These are phyloP conservation scores for Quercus bicolor DNA, from an alignment of 306 rosid species.

Conservation along the genomic window DNA sequence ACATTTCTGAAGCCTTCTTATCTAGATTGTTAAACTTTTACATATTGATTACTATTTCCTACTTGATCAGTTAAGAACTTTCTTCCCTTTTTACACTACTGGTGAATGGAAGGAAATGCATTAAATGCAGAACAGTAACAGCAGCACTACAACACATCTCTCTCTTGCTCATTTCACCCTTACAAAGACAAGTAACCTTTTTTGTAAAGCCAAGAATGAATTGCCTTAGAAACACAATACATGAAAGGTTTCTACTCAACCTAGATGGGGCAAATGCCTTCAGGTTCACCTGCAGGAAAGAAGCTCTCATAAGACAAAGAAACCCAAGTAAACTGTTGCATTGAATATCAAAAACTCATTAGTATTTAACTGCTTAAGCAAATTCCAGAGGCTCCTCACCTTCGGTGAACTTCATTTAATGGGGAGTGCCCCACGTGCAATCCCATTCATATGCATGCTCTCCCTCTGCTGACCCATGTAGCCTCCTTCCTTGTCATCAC, in stretches of 20 bases:
- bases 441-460: constrained; percentile 41
- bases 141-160: constrained; percentile 22
- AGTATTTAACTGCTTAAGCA: constrained; percentile 20
- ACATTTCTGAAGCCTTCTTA: background rate
- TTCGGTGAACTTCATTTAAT: constrained; percentile 33
- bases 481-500: constrained; percentile 32
- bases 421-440: constrained; percentile 44
- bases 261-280: constrained; percentile 26
- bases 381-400: constrained; percentile 22
- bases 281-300: constrained; percentile 43
- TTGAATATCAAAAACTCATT: background rate
- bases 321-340: background rate
- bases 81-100: constrained; percentile 26
- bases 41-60: constrained; percentile 16
- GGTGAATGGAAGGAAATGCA: constrained; percentile 19
- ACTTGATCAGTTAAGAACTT: constrained; percentile 15
- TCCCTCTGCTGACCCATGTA: constrained; percentile 42
- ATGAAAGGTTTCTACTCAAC: constrained; percentile 26
- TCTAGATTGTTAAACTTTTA: background rate
- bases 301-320: constrained; percentile 21
- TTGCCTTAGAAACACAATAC: constrained; percentile 63
- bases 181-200: constrained; percentile 21
- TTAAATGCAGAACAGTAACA: constrained; percentile 24
- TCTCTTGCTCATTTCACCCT: constrained; percentile 28
- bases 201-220: constrained; percentile 88